phyloP scores from a whole-genome alignment of 768 basidiomycete genomes.

The Suillus bovinus region DNA sequence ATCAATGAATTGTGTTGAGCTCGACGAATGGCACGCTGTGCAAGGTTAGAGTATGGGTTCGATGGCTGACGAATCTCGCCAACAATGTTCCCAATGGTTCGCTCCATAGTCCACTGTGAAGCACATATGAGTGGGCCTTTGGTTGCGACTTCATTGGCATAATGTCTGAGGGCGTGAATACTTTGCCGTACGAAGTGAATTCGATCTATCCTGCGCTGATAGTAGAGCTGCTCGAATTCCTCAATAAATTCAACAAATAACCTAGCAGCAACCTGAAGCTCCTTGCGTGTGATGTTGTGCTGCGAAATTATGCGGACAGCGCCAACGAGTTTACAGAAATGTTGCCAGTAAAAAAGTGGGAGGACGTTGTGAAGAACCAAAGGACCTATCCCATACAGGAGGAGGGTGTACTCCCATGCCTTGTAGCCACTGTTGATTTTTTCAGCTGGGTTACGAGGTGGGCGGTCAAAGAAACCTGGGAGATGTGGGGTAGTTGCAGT shows the following conservation, averaged over 20 bases:
- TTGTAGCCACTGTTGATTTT: constrained; percentile 25
- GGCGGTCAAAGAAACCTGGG: too few species aligned
- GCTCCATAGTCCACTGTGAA: constrained; percentile 32
- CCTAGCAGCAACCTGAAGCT: constrained; percentile 14
- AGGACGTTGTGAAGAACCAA: constrained; percentile 17
- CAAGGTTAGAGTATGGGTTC: constrained; percentile 29
- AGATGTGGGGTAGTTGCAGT: too few species aligned
- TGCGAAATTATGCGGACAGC: constrained; percentile 22
- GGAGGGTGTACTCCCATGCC: constrained; percentile 18
- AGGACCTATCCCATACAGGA: constrained; percentile 20
- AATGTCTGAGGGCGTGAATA: constrained; percentile 27
- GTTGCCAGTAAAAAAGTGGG: constrained; percentile 16
- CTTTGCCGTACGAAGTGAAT: constrained; percentile 30
- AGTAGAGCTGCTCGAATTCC: constrained; percentile 32
- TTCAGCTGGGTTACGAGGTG: too few species aligned
- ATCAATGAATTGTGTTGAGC: constrained; percentile 20
- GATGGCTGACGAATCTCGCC: constrained; percentile 25
- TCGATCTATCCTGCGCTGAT: constrained; percentile 19
- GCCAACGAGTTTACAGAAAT: constrained; percentile 22
- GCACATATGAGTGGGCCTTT: constrained; percentile 23
- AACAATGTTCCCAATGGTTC: constrained; percentile 27
- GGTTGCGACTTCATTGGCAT: constrained; percentile 19
- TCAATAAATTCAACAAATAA: constrained; percentile 22
- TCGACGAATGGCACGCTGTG: constrained; percentile 21
- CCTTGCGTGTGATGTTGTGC: constrained; percentile 12